These are phyloP conservation scores for Neospermospora avenae DNA, from an alignment of 2,329 filamentous ascomycete genomes.

Conservation along the genomic window DNA sequence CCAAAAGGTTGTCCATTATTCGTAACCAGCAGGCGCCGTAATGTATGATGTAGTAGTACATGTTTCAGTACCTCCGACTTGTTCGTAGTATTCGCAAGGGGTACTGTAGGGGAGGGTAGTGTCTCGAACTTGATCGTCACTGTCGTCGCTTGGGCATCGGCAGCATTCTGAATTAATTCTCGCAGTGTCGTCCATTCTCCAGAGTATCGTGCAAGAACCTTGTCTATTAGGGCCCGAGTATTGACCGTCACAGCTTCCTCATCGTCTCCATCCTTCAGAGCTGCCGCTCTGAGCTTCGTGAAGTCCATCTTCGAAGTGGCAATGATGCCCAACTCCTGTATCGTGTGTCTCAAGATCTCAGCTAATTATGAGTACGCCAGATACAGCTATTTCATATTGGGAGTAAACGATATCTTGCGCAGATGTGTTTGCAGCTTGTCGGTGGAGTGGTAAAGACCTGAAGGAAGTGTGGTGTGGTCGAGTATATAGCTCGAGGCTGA, in stretches of 20 bases:
- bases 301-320: conserved; percentile 56
- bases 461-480: not conserved
- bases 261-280: conserved; percentile 79
- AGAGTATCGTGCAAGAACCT: conserved; percentile 92
- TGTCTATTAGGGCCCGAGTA: conserved; percentile 93
- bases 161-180: conserved; percentile 97
- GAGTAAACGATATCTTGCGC: not conserved
- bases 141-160: conserved; percentile 86
- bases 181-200: conserved; percentile 89
- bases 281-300: conserved; percentile 76
- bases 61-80: conserved; percentile 76
- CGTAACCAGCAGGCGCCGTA: conserved; percentile 82
- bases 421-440: not conserved
- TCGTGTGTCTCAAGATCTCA: not conserved
- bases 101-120: conserved; percentile 73
- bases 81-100: conserved; percentile 59
- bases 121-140: conserved; percentile 94
- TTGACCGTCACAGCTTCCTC: conserved; percentile 98
- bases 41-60: conserved; percentile 76
- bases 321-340: not conserved
- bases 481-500: not conserved
- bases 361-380: not conserved
- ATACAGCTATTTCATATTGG: not conserved
- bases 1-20: conserved; percentile 90
- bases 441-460: not conserved